phyloP scores from a whole-genome alignment of 1,284 basidiomycete genomes.

The Ustilago vetiveriae region DNA sequence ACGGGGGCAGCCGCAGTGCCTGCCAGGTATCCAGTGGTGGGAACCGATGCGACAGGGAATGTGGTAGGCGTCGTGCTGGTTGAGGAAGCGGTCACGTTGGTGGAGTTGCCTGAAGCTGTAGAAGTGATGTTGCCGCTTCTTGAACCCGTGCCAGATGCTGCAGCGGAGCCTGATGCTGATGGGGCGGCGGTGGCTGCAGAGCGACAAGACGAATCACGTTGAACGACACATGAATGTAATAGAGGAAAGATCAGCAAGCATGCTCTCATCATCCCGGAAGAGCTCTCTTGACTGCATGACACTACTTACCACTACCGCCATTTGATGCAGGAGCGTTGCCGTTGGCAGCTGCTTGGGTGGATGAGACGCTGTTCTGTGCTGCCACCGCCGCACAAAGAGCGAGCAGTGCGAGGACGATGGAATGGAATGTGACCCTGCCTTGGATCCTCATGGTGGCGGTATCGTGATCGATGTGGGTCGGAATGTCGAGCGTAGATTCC shows the following conservation, averaged over 20 bases:
- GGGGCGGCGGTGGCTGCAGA: conserved; percentile 13
- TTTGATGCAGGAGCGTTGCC: conserved; percentile 16
- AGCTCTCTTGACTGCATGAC: too few species aligned
- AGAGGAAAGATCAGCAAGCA: not conserved
- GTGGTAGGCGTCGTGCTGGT: conserved; percentile 43
- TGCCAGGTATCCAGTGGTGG: conserved; percentile 37
- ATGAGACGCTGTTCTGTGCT: conserved; percentile 34
- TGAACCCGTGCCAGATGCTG: conserved; percentile 18
- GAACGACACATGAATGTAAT: not conserved
- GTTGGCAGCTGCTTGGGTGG: conserved; percentile 20
- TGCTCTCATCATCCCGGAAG: not conserved
- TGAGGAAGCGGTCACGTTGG: conserved; percentile 17
- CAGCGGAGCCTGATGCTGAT: conserved; percentile 19
- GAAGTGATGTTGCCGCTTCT: conserved; percentile 5
- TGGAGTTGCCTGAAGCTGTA: conserved; percentile 12
- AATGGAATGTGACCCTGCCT: conserved; percentile 13
- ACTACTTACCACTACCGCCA: conserved; percentile 23
- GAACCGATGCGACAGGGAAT: conserved; percentile 40
- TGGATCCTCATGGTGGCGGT: conserved; percentile 17
- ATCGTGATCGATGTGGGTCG: not conserved
- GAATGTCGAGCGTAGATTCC: too few species aligned
- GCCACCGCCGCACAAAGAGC: conserved; percentile 25
- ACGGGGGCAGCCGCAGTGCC: conserved; percentile 40
- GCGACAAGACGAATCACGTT: not conserved
- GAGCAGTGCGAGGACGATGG: conserved; percentile 27